Base-by-base conservation (phyloP, 352 stramenopile genomes). In the Pelagophyceae sp. region DNA sequence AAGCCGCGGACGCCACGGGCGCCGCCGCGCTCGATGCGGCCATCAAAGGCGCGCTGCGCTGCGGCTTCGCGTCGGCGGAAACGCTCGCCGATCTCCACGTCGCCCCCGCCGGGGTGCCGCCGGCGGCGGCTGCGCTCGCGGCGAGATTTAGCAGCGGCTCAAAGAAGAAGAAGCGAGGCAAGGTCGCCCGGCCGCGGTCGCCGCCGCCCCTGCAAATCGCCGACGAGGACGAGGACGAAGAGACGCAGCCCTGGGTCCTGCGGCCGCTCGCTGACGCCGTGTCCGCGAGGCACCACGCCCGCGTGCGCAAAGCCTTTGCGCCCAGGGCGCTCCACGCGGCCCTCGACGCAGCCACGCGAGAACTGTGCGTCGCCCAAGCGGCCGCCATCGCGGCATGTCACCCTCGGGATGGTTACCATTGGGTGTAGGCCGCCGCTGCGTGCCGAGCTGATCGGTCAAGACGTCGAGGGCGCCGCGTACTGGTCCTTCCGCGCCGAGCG, bases 401-500 rank as follows among this genome's bases (percentile, higher is more conserved):
- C 45, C 45, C 45, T 54, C 45, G 45, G 45, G 11, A 54, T 54
- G 11, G n/a, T n/a, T 23, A 54, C 11, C 11, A 54, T 23, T 54
- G 23, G 23, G 45, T 23, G 23, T 54, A 54, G 45, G 45, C 61
- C 61, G 35, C 38, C 67, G 3, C 25, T 74, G 2, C 33, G 67
- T 1, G 38, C 35, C 17, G 67, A 74, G 33, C 67, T 32, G 15
- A 31, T 74, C 35, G 67, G 67, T 1, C 67, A 37, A 1, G 67
- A 74, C n/a, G 23, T 1, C 11, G 19, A n/a, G 1, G 67, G 67
- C 11, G 1, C 19, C 15, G 19, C 17, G 35, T 58, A 74, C 67
- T 74, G 67, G 67, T 17, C 67, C 67, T 74, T 74, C 29, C 19
- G 67, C 33, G 67, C 17, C 33, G 67, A 74, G 67, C 35, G 67